Conservation (phyloP, 768 basidiomycete genomes). For the Omphalotus guepiniiformis region DNA sequence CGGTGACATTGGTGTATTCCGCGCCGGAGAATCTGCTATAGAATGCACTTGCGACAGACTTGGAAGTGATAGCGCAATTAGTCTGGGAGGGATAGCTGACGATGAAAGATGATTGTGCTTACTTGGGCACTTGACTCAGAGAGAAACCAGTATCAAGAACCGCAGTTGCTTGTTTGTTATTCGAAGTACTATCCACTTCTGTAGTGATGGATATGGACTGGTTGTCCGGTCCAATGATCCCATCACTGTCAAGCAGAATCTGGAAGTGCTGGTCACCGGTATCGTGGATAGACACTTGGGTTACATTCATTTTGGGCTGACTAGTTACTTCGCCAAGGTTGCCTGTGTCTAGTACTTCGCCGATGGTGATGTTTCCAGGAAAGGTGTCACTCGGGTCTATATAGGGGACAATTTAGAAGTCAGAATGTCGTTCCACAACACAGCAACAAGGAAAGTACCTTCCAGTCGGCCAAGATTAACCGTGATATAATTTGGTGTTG, state of each 20-base stretch:
- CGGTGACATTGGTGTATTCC: conserved; percentile 34
- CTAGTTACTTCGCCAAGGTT: conserved; percentile 44
- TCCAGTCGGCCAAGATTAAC: conserved; percentile 59
- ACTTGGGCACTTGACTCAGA: conserved; percentile 58
- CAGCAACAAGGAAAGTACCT: conserved; percentile 17
- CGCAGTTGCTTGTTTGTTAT: conserved; percentile 47
- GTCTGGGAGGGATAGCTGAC: conserved; percentile 11
- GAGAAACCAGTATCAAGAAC: conserved; percentile 71
- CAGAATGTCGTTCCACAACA: neutral
- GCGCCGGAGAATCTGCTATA: conserved; percentile 56
- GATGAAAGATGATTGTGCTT: conserved; percentile 11
- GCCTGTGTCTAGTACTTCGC: conserved; percentile 50
- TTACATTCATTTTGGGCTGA: conserved; percentile 50
- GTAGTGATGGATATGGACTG: conserved; percentile 41
- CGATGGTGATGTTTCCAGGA: conserved; percentile 60
- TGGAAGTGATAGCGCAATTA: conserved; percentile 20
- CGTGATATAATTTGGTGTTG: conserved; percentile 58
- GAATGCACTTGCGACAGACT: conserved; percentile 53
- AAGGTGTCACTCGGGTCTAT: conserved; percentile 45
- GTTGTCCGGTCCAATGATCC: conserved; percentile 60
- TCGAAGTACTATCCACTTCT: conserved; percentile 37
- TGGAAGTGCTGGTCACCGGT: conserved; percentile 59
- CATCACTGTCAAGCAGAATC: conserved; percentile 55
- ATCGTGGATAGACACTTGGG: conserved; percentile 26
- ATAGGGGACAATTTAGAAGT: neutral